Percentiles rank a stretch among this genome's conserved stretches.
Evolutionary conservation across 2,329 filamentous ascomycete species (phyloP).

Genomic region (Cladophialophora yegresii): DNA sequence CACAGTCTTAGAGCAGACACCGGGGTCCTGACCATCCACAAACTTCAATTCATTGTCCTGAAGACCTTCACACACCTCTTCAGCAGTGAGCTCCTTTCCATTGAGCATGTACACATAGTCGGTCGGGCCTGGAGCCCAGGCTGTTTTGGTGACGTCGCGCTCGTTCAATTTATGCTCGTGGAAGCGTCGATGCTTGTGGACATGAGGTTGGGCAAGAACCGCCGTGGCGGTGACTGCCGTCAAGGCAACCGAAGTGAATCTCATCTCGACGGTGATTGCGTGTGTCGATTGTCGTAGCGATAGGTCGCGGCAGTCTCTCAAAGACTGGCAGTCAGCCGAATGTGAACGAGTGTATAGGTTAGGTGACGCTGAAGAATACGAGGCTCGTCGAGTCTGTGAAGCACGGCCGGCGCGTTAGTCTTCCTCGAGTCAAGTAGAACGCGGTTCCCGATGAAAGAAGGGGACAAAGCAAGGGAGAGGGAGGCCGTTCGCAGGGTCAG

Average conservation of each 20-base stretch:
- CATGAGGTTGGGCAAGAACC: slow-evolving; percentile 47
- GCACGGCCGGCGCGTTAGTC: slow-evolving; percentile 24
- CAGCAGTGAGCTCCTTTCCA: slow-evolving; percentile 60
- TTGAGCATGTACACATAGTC: slow-evolving; percentile 72
- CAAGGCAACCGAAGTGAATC: slow-evolving; percentile 33
- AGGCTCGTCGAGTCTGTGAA: slow-evolving; percentile 25
- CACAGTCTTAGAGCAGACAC: slow-evolving; percentile 51
- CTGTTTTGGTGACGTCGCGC: slow-evolving; percentile 48
- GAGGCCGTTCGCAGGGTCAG: slow-evolving; percentile 27
- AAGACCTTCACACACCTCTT: slow-evolving; percentile 71
- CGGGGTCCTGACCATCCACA: slow-evolving; percentile 64
- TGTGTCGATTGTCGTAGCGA: slow-evolving; percentile 9
- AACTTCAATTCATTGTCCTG: slow-evolving; percentile 66
- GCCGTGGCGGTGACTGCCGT: slow-evolving; percentile 48
- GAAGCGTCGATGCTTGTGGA: slow-evolving; percentile 46
- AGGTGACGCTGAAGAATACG: slow-evolving; percentile 22
- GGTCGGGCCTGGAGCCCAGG: slow-evolving; percentile 59
- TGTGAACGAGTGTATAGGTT: slow-evolving; percentile 23
- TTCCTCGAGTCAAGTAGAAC: too few relatives aligned
- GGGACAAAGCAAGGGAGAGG: slow-evolving; percentile 22
- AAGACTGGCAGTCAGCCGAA: slow-evolving; percentile 22
- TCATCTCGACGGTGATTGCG: slow-evolving; percentile 26
- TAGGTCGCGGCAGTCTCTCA: slow-evolving; percentile 28
- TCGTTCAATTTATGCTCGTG: slow-evolving; percentile 41
- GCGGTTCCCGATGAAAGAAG: slow-evolving; percentile 12